A percentile compares a stretch with the other conserved stretches of the same genome.
Evolutionary conservation across 495 filamentous ascomycete species (phyloP).

Genomic region (Aspergillus carlsbadensis): DNA sequence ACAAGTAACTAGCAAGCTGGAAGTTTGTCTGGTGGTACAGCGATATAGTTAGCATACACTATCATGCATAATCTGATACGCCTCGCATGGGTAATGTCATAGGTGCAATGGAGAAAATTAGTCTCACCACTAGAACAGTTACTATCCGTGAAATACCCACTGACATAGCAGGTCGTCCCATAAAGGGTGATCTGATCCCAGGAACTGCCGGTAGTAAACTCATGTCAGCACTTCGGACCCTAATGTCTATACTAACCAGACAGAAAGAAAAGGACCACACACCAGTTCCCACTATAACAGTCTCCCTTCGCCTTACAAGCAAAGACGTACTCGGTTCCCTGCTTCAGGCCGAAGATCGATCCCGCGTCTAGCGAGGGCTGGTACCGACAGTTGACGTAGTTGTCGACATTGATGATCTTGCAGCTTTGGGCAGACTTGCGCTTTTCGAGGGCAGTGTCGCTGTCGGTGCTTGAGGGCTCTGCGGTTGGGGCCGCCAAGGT

Average conservation of each 20-base stretch:
- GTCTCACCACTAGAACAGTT: conserved; percentile 3
- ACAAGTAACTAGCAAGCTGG: too few relatives aligned
- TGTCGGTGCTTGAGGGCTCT: too few relatives aligned
- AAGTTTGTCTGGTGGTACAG: too few relatives aligned
- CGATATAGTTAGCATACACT: too few relatives aligned
- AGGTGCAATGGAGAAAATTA: too few relatives aligned
- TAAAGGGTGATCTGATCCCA: neutral
- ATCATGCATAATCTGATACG: too few relatives aligned
- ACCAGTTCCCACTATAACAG: conserved; percentile 1
- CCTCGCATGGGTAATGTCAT: too few relatives aligned
- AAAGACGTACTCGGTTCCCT: neutral
- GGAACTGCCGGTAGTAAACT: neutral
- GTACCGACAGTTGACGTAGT: conserved; percentile 4
- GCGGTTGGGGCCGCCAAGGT: too few relatives aligned
- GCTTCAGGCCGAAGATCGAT: neutral
- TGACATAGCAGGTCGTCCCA: neutral
- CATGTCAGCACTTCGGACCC: too few relatives aligned
- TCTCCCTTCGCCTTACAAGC: conserved; percentile 1
- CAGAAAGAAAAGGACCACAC: too few relatives aligned
- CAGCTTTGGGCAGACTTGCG: neutral
- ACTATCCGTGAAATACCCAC: neutral
- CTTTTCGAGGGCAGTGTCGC: neutral
- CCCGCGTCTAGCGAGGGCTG: neutral
- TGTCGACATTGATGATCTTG: conserved; percentile 1
- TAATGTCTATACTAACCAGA: too few relatives aligned